Evolutionary conservation across 345 rosid species (phyloP), one percentile per base, ranked within the genome.

Genomic region (Populus ilicifolia): DNA sequence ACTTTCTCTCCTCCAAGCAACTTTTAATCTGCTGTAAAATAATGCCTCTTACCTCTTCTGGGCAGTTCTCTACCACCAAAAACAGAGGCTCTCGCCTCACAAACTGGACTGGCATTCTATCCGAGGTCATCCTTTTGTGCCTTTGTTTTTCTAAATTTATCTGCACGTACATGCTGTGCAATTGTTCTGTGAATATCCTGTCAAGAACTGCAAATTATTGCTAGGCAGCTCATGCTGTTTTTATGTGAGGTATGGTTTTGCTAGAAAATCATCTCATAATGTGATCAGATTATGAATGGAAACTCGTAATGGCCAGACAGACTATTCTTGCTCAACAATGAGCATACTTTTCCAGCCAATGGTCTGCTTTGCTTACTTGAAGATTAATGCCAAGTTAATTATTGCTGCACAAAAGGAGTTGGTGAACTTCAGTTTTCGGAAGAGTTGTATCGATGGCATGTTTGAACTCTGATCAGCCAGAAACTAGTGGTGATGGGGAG

Each of bases 101-200:
- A 76, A 94, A 94, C 85, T 94, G 98, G 98, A 85, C 90, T n/a
- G 98, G 98, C 77, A 91, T 94, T 81, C 87, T 94, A 81, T 94
- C 98, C 97, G 91, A 94, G 97, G 98, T 94, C 69, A 23, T 74
- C 62, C 21, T 16, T 63, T 80, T 79, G 50, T 74, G 7, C 69
- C 52, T 30, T 79, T 80, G n/a, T 69, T 44, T 70, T 65, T 71
- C 41, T 66, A 46, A 9, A 35, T 35, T 30, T 30, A 8, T 36
- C 23, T 35, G n/a, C 21, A 8, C 7, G 38, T 67, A 35, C 21
- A 67, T 35, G 23, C 39, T 46, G 66, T 56, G 29, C 29, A 21
- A 27, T 8, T 35, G 25, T 46, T 20, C 27, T 36, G 2, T 62
- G 33, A 38, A 13, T 63, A 54, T 54, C 14, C 59, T 13, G 6